Evolutionary conservation across 2,329 filamentous ascomycete species (phyloP).

Genomic region (Herpotrichia juniperi): DNA sequence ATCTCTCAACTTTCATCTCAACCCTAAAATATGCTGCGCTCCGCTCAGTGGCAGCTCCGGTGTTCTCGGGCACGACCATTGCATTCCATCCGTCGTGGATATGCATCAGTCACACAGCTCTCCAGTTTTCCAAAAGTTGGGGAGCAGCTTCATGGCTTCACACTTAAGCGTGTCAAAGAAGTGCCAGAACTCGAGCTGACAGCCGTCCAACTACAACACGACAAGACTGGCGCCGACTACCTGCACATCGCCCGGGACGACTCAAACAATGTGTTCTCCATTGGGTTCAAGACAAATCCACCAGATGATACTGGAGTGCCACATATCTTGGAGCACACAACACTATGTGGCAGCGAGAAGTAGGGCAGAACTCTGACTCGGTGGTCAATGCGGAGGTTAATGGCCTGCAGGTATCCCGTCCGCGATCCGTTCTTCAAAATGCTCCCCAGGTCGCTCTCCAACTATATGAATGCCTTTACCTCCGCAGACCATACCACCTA

Average conservation of each 20-base stretch:
- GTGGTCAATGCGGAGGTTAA: background rate
- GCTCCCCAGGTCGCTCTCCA: conserved; percentile 95
- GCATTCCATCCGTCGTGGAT: conserved; percentile 33
- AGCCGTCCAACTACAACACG: conserved; percentile 86
- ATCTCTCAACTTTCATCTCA: conserved; percentile 8
- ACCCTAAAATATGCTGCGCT: conserved; percentile 44
- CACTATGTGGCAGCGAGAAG: conserved; percentile 93
- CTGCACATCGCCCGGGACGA: conserved; percentile 94
- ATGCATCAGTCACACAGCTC: conserved; percentile 76
- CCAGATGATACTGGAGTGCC: conserved; percentile 95
- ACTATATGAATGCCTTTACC: conserved; percentile 99
- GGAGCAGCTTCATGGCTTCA: conserved; percentile 91
- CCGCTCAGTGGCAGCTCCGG: conserved; percentile 37
- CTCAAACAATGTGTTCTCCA: conserved; percentile 98
- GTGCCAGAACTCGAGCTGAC: conserved; percentile 94
- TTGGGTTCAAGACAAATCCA: conserved; percentile 98
- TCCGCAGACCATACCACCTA: conserved; percentile 97
- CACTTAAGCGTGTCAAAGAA: conserved; percentile 84
- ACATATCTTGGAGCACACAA: conserved; percentile 97
- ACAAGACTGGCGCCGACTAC: conserved; percentile 95
- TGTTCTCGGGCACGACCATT: conserved; percentile 21
- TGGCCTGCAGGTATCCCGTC: conserved; percentile 76
- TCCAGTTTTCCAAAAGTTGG: conserved; percentile 78
- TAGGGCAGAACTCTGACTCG: conserved; percentile 51
- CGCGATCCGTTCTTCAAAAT: conserved; percentile 99